A percentile compares a stretch with the other conserved stretches of the same genome.
Evolutionary conservation across 169 alveolate genomes (phyloP).

Genomic region (Plasmodium relictum): DNA sequence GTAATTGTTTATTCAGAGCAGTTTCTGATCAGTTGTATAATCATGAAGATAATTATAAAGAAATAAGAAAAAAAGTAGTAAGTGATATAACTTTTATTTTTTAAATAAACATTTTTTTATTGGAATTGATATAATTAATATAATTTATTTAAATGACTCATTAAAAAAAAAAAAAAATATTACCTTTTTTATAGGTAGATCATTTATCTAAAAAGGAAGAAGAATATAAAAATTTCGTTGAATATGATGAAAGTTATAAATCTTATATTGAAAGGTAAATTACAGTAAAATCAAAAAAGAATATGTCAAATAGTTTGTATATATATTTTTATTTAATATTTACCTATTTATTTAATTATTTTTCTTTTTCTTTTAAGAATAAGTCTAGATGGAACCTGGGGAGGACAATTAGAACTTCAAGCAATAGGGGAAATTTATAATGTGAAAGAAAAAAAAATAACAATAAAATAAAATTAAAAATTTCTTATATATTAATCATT

Average conservation of each 20-base stretch:
- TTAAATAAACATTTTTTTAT: not conserved
- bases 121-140: not conserved
- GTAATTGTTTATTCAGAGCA: conserved; percentile 65
- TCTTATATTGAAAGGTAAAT: conserved; percentile 57
- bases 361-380: conserved; percentile 21
- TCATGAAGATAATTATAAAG: conserved; percentile 63
- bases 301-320: not conserved
- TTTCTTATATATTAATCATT: not conserved
- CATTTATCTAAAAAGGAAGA: conserved; percentile 41
- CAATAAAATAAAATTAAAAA: not conserved
- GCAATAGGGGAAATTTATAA: conserved; percentile 60
- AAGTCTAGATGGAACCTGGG: conserved; percentile 70
- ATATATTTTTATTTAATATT: not conserved
- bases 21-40: conserved; percentile 58
- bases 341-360: not conserved
- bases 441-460: conserved; percentile 23
- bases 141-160: not conserved
- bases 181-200: conserved; percentile 29
- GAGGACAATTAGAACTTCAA: conserved; percentile 64
- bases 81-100: not conserved
- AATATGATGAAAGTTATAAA: conserved; percentile 63
- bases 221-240: conserved; percentile 42
- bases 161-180: conserved; percentile 2
- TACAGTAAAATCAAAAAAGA: not conserved
- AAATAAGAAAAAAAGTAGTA: conserved; percentile 58